These are phyloP conservation scores for Microbotryum scabiosae DNA, from an alignment of 1,284 basidiomycete species.

Conservation along the genomic window DNA sequence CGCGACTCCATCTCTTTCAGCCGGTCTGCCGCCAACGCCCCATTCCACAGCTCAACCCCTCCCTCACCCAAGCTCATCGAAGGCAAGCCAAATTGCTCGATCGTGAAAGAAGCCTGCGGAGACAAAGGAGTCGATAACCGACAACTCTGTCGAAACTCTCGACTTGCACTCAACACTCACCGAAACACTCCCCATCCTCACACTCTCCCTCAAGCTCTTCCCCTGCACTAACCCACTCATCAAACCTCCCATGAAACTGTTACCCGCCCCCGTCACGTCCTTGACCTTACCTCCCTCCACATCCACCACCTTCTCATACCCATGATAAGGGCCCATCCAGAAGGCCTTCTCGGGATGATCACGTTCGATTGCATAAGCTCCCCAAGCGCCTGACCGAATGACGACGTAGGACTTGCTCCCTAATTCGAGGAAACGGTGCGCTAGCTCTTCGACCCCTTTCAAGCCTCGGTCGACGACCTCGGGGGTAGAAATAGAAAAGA, in stretches of 20 bases:
- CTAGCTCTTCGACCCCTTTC: slow-evolving; percentile 26
- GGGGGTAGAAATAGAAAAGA: slow-evolving; percentile 33
- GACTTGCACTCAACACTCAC: slow-evolving; percentile 32
- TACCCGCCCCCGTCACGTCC: slow-evolving; percentile 84
- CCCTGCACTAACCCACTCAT: slow-evolving; percentile 29
- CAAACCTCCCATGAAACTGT: slow-evolving; percentile 56
- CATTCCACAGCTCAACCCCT: slow-evolving; percentile 28
- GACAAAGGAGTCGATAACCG: too few species aligned
- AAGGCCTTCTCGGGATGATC: slow-evolving; percentile 42
- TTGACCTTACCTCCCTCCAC: slow-evolving; percentile 51
- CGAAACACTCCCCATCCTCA: slow-evolving; percentile 61
- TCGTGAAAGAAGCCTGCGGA: slow-evolving; percentile 56
- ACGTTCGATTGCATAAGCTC: slow-evolving; percentile 55
- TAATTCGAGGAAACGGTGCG: slow-evolving; percentile 20
- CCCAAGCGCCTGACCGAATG: slow-evolving; percentile 66
- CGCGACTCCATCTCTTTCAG: slow-evolving; percentile 20
- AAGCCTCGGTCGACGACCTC: slow-evolving; percentile 7
- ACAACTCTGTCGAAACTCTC: too few species aligned
- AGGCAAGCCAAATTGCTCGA: slow-evolving; percentile 55
- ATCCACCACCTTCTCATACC: slow-evolving; percentile 25
- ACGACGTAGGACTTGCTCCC: slow-evolving; percentile 50
- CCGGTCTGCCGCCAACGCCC: slow-evolving; percentile 8
- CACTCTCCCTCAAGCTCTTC: slow-evolving; percentile 6
- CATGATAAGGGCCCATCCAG: slow-evolving; percentile 77
- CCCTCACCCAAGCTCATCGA: not conserved